Evolutionary conservation across 176 grass and related monocot genomes (phyloP), one percentile per base, ranked within the genome.

Genomic region (Lolium multiflorum): DNA sequence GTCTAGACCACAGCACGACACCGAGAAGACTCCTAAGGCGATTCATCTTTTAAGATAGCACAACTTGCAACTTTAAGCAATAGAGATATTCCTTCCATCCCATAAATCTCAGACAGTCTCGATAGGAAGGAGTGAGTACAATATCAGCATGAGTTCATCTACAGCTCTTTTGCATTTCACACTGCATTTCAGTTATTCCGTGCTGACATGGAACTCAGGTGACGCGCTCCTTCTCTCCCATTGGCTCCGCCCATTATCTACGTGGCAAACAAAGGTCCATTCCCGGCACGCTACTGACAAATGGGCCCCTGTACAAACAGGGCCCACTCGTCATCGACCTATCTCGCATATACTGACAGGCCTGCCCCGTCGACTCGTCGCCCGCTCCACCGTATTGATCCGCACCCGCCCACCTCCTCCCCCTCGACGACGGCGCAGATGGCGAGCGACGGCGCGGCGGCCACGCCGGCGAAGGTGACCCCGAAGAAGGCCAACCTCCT

Each of bases 401-500:
- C 15, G 31, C 25, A 56, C 47, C 24, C 26, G 49, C 14, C 25
- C 81, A 41, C 51, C 48, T 6, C 74, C 76, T 7, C 22, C 83
- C 17, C 83, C 39, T 61, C 38, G 51, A 79, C 62, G 84, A 71
- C 83, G 83, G 83, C 59, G 83, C 58, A 84, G 82, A 93, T 84
- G 84, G 81, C 85, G 70, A 88, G 70, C 81, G 66, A 48, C 49
- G 77, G 81, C 76, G 72, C 58, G 72, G 31, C 12, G 43, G 58
- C 68, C 50, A 57, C 63, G 21, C 63, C 79, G 37, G 60, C 81
- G 60, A 91, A 91, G 81, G 76, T 20, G 76, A 88, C 61, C 65
- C 90, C 86, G 10, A 95, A 92, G 91, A 95, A 95, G 90, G 85
- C 86, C 3, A 95, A 95, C 74, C 90, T 95, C 25, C 86, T 95